phyloP scores from a whole-genome alignment of 2,329 filamentous ascomycete species.

The Tolypocladium album region DNA sequence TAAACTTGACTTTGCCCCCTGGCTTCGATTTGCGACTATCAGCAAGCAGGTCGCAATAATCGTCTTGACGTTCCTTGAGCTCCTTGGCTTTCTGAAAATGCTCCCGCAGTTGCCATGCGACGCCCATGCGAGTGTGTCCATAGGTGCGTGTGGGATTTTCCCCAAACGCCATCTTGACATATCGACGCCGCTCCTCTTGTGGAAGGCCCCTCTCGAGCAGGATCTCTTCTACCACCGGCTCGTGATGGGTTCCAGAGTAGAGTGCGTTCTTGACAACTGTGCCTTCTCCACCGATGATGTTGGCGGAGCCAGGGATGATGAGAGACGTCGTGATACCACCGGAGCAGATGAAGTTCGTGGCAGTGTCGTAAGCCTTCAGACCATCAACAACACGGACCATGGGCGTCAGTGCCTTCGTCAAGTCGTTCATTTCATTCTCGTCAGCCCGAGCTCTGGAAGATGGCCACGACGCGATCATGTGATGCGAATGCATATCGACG shows the following conservation, averaged over 20 bases:
- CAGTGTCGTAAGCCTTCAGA: neutral
- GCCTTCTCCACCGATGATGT: neutral
- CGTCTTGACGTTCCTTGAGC: slow-evolving; percentile 5
- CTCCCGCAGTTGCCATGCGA: neutral
- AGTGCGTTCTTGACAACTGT: neutral
- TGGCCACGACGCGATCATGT: slow-evolving; percentile 23
- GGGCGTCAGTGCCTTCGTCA: neutral
- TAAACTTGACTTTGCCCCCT: neutral
- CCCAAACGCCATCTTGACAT: neutral
- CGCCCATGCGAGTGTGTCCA: neutral
- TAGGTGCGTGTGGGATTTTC: neutral
- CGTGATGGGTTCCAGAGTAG: neutral
- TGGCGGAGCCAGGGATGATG: neutral
- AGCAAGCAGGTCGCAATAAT: slow-evolving; percentile 13
- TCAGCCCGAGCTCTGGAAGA: slow-evolving; percentile 8
- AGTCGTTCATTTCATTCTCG: neutral
- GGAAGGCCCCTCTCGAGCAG: neutral
- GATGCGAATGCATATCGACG: slow-evolving; percentile 35
- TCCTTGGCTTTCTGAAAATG: neutral
- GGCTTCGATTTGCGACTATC: neutral
- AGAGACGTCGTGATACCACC: neutral
- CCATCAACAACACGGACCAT: neutral
- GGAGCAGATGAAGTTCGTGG: neutral
- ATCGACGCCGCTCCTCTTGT: neutral
- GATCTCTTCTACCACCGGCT: neutral